Percentiles rank a stretch among this genome's conserved stretches.
These are phyloP conservation scores for Pichia sp. DNA, from an alignment of 1,139 yeast genomes.

Conservation along the genomic window DNA sequence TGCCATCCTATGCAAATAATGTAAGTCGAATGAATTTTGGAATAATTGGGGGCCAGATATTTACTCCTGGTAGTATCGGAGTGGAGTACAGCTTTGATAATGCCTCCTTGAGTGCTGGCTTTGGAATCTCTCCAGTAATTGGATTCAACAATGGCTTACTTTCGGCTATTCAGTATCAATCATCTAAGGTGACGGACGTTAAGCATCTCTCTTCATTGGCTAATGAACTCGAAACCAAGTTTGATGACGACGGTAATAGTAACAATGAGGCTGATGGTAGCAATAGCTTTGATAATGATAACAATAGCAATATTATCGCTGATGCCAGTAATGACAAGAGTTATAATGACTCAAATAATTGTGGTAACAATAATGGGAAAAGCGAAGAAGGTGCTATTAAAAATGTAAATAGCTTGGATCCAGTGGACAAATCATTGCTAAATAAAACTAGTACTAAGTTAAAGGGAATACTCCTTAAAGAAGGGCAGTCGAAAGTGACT, in stretches of 20 bases:
- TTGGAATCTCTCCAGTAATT: slow-evolving; percentile 18
- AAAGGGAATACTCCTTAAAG: slow-evolving; percentile 7
- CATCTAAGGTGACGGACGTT: background rate
- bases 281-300: no score
- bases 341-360: no score
- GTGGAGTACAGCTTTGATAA: slow-evolving; percentile 11
- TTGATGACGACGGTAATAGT: background rate
- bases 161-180: slow-evolving; percentile 15
- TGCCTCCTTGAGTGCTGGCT: slow-evolving; percentile 6
- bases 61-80: slow-evolving; percentile 16
- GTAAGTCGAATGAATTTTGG: slow-evolving; percentile 10
- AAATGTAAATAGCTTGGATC: background rate
- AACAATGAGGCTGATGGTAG: background rate
- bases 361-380: no score
- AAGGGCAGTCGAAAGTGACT: slow-evolving; percentile 7
- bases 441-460: background rate
- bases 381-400: background rate
- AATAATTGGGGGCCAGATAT: slow-evolving; percentile 12
- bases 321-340: no score
- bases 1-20: slow-evolving; percentile 7
- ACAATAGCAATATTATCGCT: no score
- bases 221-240: background rate
- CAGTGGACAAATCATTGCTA: background rate
- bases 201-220: background rate
- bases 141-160: slow-evolving; percentile 19